Conservation (phyloP, 2,329 filamentous ascomycete species). For the Bipolaris victoriae region DNA sequence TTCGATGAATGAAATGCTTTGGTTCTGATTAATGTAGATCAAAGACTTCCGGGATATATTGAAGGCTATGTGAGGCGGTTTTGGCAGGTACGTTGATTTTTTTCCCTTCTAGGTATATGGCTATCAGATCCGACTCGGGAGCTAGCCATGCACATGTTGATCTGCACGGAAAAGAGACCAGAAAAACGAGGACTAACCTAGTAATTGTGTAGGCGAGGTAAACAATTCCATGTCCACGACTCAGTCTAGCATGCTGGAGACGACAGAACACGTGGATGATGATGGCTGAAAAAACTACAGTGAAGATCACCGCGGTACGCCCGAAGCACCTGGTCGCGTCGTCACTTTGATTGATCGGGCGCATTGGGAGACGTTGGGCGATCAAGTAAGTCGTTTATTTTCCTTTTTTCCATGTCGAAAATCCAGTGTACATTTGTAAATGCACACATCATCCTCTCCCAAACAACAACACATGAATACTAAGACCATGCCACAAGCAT, state of each 20-base stretch:
- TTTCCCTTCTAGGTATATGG: not conserved
- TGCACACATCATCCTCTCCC: not conserved
- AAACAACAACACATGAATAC: not conserved
- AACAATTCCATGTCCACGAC: not conserved
- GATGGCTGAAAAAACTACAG: slow-evolving; percentile 54
- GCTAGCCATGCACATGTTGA: too few species aligned
- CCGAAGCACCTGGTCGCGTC: slow-evolving; percentile 84
- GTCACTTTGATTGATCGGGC: slow-evolving; percentile 87
- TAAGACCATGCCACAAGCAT: slow-evolving; percentile 21
- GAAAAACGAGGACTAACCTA: not conserved
- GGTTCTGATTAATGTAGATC: slow-evolving; percentile 61
- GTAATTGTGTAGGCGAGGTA: not conserved
- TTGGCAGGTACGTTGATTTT: slow-evolving; percentile 82
- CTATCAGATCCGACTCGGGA: too few species aligned
- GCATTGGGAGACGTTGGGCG: slow-evolving; percentile 78
- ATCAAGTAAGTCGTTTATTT: slow-evolving; percentile 57
- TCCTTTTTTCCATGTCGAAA: not conserved
- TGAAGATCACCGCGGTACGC: slow-evolving; percentile 93
- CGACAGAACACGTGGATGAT: slow-evolving; percentile 1
- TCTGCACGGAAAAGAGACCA: not conserved
- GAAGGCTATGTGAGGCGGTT: slow-evolving; percentile 93
- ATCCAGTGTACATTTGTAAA: not conserved
- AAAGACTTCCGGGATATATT: slow-evolving; percentile 85
- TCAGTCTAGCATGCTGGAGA: not conserved
- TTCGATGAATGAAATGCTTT: slow-evolving; percentile 59